Evolutionary conservation across 1,284 basidiomycete genomes (phyloP).

Genomic region (Rhizoctonia solani): DNA sequence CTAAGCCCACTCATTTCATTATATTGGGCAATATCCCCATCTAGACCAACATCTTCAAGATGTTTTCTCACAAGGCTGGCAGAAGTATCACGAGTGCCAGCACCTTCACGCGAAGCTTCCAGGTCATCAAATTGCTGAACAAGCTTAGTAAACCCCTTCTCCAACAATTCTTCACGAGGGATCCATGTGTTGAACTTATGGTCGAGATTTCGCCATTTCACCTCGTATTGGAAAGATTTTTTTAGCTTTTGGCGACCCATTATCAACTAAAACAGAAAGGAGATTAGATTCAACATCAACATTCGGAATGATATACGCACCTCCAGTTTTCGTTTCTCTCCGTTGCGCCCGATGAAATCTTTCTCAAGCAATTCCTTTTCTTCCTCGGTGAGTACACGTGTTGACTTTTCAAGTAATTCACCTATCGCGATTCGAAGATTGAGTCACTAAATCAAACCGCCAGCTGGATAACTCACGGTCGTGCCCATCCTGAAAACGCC

Average conservation of each 20-base stretch:
- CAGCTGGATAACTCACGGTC: conserved; percentile 69
- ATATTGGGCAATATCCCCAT: conserved; percentile 97
- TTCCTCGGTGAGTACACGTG: conserved; percentile 87
- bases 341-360: conserved; percentile 91
- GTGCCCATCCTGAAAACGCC: conserved; percentile 99
- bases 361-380: conserved; percentile 82
- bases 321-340: conserved; percentile 89
- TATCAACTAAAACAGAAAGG: conserved; percentile 59
- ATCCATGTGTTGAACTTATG: conserved; percentile 96
- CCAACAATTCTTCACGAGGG: conserved; percentile 83
- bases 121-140: conserved; percentile 97
- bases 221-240: conserved; percentile 93
- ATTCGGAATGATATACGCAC: conserved; percentile 49
- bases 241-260: conserved; percentile 98
- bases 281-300: conserved; percentile 26
- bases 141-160: conserved; percentile 89
- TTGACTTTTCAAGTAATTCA: conserved; percentile 90
- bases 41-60: conserved; percentile 91
- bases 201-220: conserved; percentile 95
- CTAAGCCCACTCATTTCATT: conserved; percentile 92
- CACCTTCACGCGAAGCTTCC: conserved; percentile 92
- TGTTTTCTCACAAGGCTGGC: conserved; percentile 83
- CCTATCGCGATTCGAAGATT: too few relatives aligned
- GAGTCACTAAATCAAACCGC: conserved; percentile 49
- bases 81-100: conserved; percentile 83